phyloP scores from a whole-genome alignment of 148 eudicot species.

The Camellia sinensis region DNA sequence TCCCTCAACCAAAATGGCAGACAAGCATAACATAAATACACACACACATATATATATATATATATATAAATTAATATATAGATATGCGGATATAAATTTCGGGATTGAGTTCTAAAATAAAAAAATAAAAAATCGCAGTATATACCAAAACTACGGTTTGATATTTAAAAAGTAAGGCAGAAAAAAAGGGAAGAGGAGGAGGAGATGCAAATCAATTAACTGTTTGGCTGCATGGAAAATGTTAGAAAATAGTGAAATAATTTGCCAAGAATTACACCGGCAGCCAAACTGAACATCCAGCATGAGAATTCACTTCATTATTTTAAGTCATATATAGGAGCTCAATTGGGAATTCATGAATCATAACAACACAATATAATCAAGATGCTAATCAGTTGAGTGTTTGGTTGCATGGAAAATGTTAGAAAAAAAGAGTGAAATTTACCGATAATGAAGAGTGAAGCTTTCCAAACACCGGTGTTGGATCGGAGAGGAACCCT shows the following conservation, averaged over 20 bases:
- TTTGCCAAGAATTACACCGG: not conserved
- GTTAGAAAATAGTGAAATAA: not conserved
- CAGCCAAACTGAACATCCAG: not conserved
- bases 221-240: not conserved
- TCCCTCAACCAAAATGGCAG: not conserved
- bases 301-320: not conserved
- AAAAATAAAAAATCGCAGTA: too few species aligned
- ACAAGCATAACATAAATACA: not conserved
- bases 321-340: not conserved
- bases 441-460: constrained; percentile 76
- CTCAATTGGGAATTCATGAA: not conserved
- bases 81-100: too few species aligned
- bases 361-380: not conserved
- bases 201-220: not conserved
- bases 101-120: too few species aligned
- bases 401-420: too few species aligned
- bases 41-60: not conserved
- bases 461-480: constrained; percentile 85
- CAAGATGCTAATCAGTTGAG: too few species aligned
- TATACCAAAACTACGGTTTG: too few species aligned
- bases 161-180: not conserved
- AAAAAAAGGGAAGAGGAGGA: not conserved
- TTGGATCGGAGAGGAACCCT: constrained; percentile 60
- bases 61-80: too few species aligned
- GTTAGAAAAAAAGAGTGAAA: too few species aligned